These are phyloP conservation scores for Nicotiana rustica DNA, from an alignment of 305 asterid species.

Conservation along the genomic window DNA sequence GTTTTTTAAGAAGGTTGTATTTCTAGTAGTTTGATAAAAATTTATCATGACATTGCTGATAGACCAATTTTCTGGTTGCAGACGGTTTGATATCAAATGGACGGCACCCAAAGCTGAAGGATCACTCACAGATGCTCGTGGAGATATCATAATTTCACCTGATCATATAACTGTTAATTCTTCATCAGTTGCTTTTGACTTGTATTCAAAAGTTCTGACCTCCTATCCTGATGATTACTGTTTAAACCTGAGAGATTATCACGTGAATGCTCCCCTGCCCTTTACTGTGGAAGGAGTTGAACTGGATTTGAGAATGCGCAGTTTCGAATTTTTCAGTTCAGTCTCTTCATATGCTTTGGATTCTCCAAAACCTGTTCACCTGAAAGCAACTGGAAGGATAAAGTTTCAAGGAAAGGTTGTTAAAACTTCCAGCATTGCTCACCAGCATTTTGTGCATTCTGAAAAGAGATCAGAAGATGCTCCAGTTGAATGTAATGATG, in stretches of 20 bases:
- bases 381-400: constrained; percentile 94
- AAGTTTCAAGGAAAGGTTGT: constrained; percentile 95
- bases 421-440: constrained; percentile 46
- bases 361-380: constrained; percentile 89
- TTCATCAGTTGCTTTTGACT: constrained; percentile 95
- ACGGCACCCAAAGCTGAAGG: constrained; percentile 98
- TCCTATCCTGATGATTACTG: constrained; percentile 72
- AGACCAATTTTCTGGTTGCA: constrained; percentile 46
- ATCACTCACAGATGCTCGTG: constrained; percentile 98
- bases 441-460: constrained; percentile 48
- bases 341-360: constrained; percentile 93
- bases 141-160: constrained; percentile 94
- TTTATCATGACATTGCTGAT: constrained; percentile 41
- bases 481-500: constrained; percentile 48
- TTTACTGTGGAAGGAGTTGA: constrained; percentile 93
- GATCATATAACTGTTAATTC: constrained; percentile 88
- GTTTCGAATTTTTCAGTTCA: constrained; percentile 87
- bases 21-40: not conserved
- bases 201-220: constrained; percentile 78
- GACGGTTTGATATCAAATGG: constrained; percentile 99
- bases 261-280: constrained; percentile 65
- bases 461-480: constrained; percentile 46
- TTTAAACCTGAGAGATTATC: constrained; percentile 63
- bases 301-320: constrained; percentile 91
- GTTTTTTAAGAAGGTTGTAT: constrained; percentile 26